Percentiles rank a stretch among this genome's conserved stretches.
Conservation (phyloP, 257 asterid genomes). For the Echium plantagineum region DNA sequence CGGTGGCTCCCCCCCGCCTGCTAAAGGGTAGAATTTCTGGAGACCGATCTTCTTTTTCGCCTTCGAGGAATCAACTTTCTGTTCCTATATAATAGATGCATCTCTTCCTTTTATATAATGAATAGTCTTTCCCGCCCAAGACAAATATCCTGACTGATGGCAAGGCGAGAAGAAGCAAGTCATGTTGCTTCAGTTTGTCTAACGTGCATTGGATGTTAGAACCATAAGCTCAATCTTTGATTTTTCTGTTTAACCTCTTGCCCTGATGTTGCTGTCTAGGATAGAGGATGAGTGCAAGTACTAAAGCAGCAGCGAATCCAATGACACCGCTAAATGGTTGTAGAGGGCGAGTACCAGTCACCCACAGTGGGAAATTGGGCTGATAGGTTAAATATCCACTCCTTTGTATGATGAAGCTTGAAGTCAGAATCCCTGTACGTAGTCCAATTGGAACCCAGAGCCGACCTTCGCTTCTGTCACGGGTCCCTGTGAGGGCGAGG, state of each 20-base stretch:
- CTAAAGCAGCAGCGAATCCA: conserved; percentile 49
- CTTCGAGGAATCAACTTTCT: no score
- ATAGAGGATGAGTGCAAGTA: conserved; percentile 48
- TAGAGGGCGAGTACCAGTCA: conserved; percentile 51
- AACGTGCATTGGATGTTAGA: no score
- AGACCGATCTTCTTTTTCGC: no score
- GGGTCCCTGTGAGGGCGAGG: conserved; percentile 67
- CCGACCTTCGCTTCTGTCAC: conserved; percentile 61
- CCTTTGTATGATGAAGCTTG: conserved; percentile 40
- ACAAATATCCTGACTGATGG: no score
- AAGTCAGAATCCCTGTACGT: conserved; percentile 69
- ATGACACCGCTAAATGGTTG: conserved; percentile 79
- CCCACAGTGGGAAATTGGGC: conserved; percentile 51
- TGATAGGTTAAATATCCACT: conserved; percentile 49
- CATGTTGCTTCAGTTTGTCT: no score
- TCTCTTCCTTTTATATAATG: no score
- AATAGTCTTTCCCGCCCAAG: no score
- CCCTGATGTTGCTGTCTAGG: conserved; percentile 27
- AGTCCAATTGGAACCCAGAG: conserved; percentile 76
- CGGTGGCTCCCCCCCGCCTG: no score
- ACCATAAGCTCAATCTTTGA: conserved; percentile 18
- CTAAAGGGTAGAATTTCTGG: no score
- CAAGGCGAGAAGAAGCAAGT: no score
- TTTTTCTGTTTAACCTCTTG: conserved; percentile 23
- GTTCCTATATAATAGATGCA: no score